Conservation (phyloP, 1,284 basidiomycete species). For the Rhodotorula sp. region DNA sequence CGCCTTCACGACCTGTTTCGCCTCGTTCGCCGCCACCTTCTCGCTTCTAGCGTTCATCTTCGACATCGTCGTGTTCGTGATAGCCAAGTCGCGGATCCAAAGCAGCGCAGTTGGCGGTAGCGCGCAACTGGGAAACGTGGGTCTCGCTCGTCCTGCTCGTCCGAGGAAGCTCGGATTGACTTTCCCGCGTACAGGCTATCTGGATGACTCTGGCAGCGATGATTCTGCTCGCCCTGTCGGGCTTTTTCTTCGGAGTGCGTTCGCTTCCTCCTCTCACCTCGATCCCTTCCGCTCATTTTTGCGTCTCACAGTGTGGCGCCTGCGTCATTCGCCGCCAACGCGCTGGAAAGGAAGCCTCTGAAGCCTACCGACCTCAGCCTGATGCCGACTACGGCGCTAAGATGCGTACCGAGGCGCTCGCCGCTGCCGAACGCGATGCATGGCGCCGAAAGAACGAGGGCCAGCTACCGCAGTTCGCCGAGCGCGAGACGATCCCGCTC, state of each 20-base stretch:
- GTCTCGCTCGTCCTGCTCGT: background rate
- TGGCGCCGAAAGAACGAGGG: conserved; percentile 3
- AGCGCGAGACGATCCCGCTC: conserved; percentile 21
- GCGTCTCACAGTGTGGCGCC: conserved; percentile 26
- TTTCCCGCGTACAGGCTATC: conserved; percentile 10
- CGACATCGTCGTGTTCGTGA: conserved; percentile 43
- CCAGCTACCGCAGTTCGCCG: conserved; percentile 16
- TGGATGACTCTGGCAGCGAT: conserved; percentile 44
- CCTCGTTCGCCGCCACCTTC: conserved; percentile 40
- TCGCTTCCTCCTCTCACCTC: too few species aligned
- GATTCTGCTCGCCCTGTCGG: conserved; percentile 34
- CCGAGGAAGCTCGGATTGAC: background rate
- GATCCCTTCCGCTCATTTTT: background rate
- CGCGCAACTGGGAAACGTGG: conserved; percentile 36
- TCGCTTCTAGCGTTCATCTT: conserved; percentile 44
- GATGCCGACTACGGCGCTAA: conserved; percentile 25
- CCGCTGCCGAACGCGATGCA: background rate
- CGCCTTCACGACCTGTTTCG: conserved; percentile 42
- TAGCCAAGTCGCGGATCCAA: conserved; percentile 43
- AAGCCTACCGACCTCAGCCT: conserved; percentile 16
- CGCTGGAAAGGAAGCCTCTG: conserved; percentile 21
- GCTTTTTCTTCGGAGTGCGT: conserved; percentile 44
- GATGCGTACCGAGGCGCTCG: conserved; percentile 29
- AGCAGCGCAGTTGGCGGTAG: conserved; percentile 26
- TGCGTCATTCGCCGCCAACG: conserved; percentile 32